Base-by-base conservation (phyloP, 352 stramenopile genomes). In the Pythium vanterpoolii region DNA sequence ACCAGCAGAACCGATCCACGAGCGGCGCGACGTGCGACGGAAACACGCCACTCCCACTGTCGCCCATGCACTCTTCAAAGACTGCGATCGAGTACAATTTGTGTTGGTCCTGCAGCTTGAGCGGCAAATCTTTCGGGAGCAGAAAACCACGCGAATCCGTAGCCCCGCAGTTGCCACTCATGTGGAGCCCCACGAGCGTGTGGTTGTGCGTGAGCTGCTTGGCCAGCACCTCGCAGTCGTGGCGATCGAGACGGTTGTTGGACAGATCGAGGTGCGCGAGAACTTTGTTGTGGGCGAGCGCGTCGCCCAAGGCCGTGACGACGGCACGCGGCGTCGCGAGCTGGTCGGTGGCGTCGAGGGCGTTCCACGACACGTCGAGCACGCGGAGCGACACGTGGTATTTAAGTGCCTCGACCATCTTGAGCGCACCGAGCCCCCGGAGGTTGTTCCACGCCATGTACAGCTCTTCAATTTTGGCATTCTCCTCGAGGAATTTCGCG, bases 371-470 rank as follows among this genome's bases (percentile, higher is more conserved):
- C n/a, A 92, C 45, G 34, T 92, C 83, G 19, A 86, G 65, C 38
- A 83, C 83, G 7, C 83, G 75, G 44, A 92, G 49, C 10, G 79
- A 90, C 18, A 68, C 71, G 60, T 93, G 83, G 48, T 83, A 93
- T 50, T 87, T 86, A 34, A 93, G 63, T 8, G 80, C 69, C 48
- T 93, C 83, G 13, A 77, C 77, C 42, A 93, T 83, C 48, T 84
- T 86, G 64, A 90, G 72, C 5, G 79, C 83, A 9, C 83, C 80
- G 18, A 81, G n/a, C 2, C 79, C 80, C 1, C 83, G 80, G 11
- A 90, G 64, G 43, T 89, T 77, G 60, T 90, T 93, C 78, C 80
- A 90, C 0, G 77, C 76, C 18, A 93, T 52, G 33, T 93, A 90
- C 2, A 93, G 64, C 46, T 93, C 83, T 49, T 90, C 83, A 40